phyloP scores from a whole-genome alignment of 2,329 filamentous ascomycete genomes.

The Xylariomycetidae sp. region DNA sequence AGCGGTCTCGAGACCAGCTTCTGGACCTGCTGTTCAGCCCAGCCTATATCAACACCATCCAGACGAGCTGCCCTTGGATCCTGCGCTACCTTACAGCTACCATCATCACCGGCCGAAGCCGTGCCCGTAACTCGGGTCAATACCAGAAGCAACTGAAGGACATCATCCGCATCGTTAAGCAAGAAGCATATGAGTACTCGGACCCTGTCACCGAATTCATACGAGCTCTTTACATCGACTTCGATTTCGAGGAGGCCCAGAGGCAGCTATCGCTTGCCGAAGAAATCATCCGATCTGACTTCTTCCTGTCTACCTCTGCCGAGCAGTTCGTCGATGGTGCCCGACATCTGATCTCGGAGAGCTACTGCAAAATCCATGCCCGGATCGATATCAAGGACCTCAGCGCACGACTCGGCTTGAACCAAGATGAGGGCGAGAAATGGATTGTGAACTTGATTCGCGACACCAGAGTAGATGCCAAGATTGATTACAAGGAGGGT shows the following conservation, averaged over 20 bases:
- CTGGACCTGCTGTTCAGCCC: slow-evolving; percentile 97
- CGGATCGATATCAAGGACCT: slow-evolving; percentile 98
- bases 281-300: slow-evolving; percentile 86
- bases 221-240: slow-evolving; percentile 90
- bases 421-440: slow-evolving; percentile 95
- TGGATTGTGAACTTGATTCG: slow-evolving; percentile 99
- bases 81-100: slow-evolving; percentile 89
- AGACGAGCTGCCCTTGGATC: slow-evolving; percentile 95
- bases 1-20: slow-evolving; percentile 81
- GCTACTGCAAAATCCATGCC: slow-evolving; percentile 99
- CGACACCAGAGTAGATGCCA: slow-evolving; percentile 94
- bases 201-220: slow-evolving; percentile 96
- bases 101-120: slow-evolving; percentile 87
- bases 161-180: slow-evolving; percentile 87
- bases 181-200: slow-evolving; percentile 96
- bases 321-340: slow-evolving; percentile 92
- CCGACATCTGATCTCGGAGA: slow-evolving; percentile 94
- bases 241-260: slow-evolving; percentile 96
- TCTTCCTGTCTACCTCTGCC: slow-evolving; percentile 83
- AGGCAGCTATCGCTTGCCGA: slow-evolving; percentile 82
- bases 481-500: slow-evolving; percentile 98
- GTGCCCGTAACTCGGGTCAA: slow-evolving; percentile 72
- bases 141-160: slow-evolving; percentile 99
- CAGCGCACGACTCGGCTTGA: slow-evolving; percentile 83
- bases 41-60: slow-evolving; percentile 98